Evolutionary conservation across 192 early-diverging fungal species (phyloP).

Genomic region (Coemansia sp.): DNA sequence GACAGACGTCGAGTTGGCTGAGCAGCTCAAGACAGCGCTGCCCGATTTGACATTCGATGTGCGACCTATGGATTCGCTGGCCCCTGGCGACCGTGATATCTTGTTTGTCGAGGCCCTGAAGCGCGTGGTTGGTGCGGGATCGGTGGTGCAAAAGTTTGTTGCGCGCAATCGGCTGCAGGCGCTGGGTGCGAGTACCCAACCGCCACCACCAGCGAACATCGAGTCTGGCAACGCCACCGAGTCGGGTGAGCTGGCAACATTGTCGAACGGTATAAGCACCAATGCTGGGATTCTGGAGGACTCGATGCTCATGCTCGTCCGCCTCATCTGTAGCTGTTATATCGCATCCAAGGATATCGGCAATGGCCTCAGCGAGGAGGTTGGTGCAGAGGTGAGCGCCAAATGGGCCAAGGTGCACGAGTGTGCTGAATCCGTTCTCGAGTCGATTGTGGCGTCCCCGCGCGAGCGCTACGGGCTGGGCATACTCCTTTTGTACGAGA

Average conservation of each 20-base stretch:
- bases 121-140: conserved; percentile 24
- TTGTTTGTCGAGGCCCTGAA: conserved; percentile 27
- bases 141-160: conserved; percentile 29
- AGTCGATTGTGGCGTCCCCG: conserved; percentile 32
- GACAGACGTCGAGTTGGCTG: conserved; percentile 6
- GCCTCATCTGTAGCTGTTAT: conserved; percentile 47
- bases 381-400: not conserved
- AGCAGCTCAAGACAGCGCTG: conserved; percentile 11
- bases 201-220: not conserved
- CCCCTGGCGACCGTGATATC: conserved; percentile 15
- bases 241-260: not conserved
- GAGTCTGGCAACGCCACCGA: conserved; percentile 7
- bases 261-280: conserved; percentile 42
- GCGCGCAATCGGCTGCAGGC: conserved; percentile 27
- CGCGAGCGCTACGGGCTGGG: conserved; percentile 38
- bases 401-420: conserved; percentile 30
- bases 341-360: conserved; percentile 16
- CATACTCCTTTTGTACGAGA: conserved; percentile 44
- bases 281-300: conserved; percentile 51
- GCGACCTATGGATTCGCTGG: conserved; percentile 14
- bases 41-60: conserved; percentile 21
- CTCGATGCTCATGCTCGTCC: conserved; percentile 48
- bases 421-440: conserved; percentile 29
- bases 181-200: not conserved
- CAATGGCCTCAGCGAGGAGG: not conserved